Evolutionary conservation across 1,284 basidiomycete genomes (phyloP).

Genomic region (Termitomyces sp.): DNA sequence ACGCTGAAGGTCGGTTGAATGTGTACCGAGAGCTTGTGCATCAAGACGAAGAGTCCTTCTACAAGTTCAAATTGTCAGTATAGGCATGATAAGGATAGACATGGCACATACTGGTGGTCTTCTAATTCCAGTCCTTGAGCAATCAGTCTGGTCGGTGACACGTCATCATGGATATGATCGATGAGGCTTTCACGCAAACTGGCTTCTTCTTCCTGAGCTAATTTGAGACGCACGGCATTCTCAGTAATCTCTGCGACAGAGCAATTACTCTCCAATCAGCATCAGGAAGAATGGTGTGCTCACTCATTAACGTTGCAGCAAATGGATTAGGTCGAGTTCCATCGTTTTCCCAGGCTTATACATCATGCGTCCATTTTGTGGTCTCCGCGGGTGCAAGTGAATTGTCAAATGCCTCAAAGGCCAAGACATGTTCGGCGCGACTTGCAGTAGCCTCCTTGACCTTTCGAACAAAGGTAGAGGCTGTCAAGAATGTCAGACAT

Average conservation of each 20-base stretch:
- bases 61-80: neutral
- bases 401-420: neutral
- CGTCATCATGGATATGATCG: constrained; percentile 16
- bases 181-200: constrained; percentile 4
- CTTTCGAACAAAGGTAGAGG: constrained; percentile 10
- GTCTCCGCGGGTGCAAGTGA: neutral
- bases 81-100: neutral
- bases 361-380: neutral
- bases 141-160: constrained; percentile 21
- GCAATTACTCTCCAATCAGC: neutral
- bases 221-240: constrained; percentile 16
- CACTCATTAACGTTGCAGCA: neutral
- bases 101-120: constrained; percentile 20
- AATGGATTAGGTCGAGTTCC: constrained; percentile 5
- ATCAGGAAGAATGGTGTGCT: neutral
- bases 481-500: neutral
- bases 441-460: constrained; percentile 2
- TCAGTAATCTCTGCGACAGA: constrained; percentile 9
- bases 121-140: constrained; percentile 23
- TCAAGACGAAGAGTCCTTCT: constrained; percentile 15
- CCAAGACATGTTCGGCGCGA: neutral
- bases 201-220: constrained; percentile 18
- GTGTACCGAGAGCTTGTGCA: constrained; percentile 12
- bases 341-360: constrained; percentile 7
- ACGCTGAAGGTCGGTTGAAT: constrained; percentile 21